Percentiles rank a stretch among this genome's conserved stretches.
Evolutionary conservation across 108 stramenopile species (phyloP).

Genomic region (Skeletonema menzelii): DNA sequence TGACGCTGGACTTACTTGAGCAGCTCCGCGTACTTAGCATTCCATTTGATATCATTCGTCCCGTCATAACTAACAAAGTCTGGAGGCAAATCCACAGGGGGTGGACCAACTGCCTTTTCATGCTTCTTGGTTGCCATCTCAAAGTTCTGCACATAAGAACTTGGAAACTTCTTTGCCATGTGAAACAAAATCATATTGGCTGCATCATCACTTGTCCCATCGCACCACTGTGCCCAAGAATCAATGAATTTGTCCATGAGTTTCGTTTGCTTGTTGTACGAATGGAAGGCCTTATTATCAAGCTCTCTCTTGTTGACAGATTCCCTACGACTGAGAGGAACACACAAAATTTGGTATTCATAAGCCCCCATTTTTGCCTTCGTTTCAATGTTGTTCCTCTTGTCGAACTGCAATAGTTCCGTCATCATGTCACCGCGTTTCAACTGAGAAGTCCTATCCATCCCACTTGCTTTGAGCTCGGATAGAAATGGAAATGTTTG

Average conservation of each 20-base stretch:
- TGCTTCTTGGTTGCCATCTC: conserved; percentile 11
- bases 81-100: conserved; percentile 2
- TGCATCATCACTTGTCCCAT: neutral
- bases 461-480: neutral
- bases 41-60: conserved; percentile 20
- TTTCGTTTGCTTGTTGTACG: conserved; percentile 9
- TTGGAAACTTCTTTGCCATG: conserved; percentile 3
- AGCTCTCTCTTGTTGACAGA: conserved; percentile 8
- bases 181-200: conserved; percentile 8
- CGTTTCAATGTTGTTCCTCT: conserved; percentile 6
- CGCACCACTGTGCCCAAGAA: neutral
- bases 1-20: conserved; percentile 2
- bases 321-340: neutral
- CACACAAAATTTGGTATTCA: neutral
- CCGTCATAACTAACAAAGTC: conserved; percentile 14
- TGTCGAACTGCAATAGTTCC: conserved; percentile 10
- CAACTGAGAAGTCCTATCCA: neutral
- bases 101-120: neutral
- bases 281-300: conserved; percentile 1
- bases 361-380: neutral
- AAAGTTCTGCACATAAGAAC: conserved; percentile 4
- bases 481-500: conserved; percentile 10
- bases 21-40: conserved; percentile 7
- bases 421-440: conserved; percentile 2
- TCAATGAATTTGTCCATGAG: conserved; percentile 5